Percentiles rank a stretch among this genome's conserved stretches.
phyloP scores from a whole-genome alignment of 83 land plant genomes.

The Thuja plicata region DNA sequence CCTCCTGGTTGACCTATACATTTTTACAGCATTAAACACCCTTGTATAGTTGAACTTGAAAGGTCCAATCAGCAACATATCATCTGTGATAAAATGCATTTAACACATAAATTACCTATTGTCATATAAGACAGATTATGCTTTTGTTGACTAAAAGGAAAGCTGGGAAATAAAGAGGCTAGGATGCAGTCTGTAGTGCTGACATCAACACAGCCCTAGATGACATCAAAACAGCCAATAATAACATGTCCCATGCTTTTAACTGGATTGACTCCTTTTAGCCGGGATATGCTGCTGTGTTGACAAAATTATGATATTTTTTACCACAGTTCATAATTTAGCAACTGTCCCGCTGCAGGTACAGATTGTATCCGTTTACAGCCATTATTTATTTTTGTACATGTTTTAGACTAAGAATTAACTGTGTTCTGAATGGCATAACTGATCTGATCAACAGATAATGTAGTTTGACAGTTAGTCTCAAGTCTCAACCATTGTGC shows the following conservation, averaged over 20 bases:
- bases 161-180: neutral
- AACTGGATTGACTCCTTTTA: neutral
- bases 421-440: too few relatives aligned
- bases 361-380: neutral
- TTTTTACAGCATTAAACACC: neutral
- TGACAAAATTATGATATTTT: neutral
- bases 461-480: too few relatives aligned
- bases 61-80: neutral
- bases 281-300: neutral
- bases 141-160: neutral
- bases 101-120: neutral
- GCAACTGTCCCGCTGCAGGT: neutral
- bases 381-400: neutral
- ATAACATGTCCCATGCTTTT: neutral
- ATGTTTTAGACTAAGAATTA: neutral
- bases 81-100: neutral
- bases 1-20: neutral
- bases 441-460: too few relatives aligned
- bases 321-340: neutral
- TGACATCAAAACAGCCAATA: neutral
- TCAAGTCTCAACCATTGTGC: too few relatives aligned
- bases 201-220: neutral
- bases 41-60: neutral
- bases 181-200: neutral
- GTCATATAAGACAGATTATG: neutral